A percentile compares a stretch with the other conserved stretches of the same genome.
Conservation (phyloP, 169 alveolate species). For the Plasmodium yoelii region DNA sequence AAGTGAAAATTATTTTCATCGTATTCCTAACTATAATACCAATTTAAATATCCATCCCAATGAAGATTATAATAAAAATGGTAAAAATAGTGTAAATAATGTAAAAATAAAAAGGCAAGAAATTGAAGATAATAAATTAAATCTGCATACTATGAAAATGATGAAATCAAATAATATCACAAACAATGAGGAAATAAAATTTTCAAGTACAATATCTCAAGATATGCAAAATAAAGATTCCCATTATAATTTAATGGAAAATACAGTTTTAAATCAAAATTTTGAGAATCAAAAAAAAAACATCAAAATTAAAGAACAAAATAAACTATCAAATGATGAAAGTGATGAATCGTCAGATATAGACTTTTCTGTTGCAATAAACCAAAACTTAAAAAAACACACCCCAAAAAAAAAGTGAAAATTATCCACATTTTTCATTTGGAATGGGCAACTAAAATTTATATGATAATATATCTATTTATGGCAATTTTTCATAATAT, state of each 20-base stretch:
- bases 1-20: not conserved
- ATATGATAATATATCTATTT: not conserved
- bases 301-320: not conserved
- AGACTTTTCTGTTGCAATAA: conserved; percentile 65
- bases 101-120: conserved; percentile 60
- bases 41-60: not conserved
- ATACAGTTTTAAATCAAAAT: not conserved
- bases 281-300: conserved; percentile 5
- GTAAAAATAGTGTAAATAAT: conserved; percentile 13
- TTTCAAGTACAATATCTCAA: conserved; percentile 14
- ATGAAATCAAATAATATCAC: not conserved
- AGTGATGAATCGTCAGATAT: conserved; percentile 66
- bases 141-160: conserved; percentile 24
- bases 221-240: not conserved
- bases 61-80: not conserved
- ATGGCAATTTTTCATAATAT: too few species aligned
- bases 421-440: not conserved
- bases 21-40: not conserved
- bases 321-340: conserved; percentile 1
- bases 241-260: too few species aligned
- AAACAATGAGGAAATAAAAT: conserved; percentile 5
- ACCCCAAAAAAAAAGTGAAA: conserved; percentile 17
- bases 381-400: conserved; percentile 31
- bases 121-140: conserved; percentile 21
- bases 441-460: not conserved